These are phyloP conservation scores for Hypericum perforatum DNA, from an alignment of 345 rosid species.

Conservation along the genomic window DNA sequence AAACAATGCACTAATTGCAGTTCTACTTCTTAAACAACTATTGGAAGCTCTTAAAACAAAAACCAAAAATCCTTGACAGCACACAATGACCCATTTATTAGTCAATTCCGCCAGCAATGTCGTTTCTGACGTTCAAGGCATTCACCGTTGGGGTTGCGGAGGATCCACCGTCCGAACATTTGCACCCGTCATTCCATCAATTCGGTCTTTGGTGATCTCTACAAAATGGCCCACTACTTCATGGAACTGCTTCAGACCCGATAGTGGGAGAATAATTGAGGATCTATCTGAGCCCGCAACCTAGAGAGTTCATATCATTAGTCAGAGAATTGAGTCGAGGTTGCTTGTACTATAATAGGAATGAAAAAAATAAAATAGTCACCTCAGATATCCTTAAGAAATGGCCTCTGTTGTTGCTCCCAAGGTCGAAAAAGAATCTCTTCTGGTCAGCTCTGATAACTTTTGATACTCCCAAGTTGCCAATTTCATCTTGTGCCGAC, in stretches of 20 bases:
- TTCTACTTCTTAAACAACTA: too few relatives aligned
- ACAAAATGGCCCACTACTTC: conserved; percentile 91
- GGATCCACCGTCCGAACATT: conserved; percentile 85
- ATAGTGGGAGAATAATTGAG: conserved; percentile 86
- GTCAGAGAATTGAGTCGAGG: neutral
- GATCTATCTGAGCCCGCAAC: conserved; percentile 94
- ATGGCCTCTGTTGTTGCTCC: conserved; percentile 90
- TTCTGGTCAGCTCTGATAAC: conserved; percentile 91
- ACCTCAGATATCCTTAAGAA: conserved; percentile 97
- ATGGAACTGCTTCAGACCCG: conserved; percentile 89
- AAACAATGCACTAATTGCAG: too few relatives aligned
- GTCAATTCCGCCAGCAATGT: too few relatives aligned
- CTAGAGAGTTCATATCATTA: conserved; percentile 31
- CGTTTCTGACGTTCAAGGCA: neutral
- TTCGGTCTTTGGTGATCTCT: conserved; percentile 82
- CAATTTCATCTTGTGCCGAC: conserved; percentile 63
- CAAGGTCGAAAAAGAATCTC: conserved; percentile 91
- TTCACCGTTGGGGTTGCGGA: conserved; percentile 83
- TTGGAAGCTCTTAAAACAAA: too few relatives aligned
- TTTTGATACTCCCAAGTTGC: conserved; percentile 53
- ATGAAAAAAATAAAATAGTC: neutral
- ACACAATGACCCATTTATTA: too few relatives aligned
- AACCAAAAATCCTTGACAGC: too few relatives aligned
- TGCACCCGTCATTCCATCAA: conserved; percentile 84
- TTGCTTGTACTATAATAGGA: too few relatives aligned